Percentiles rank a stretch among this genome's conserved stretches.
phyloP scores from a whole-genome alignment of 768 basidiomycete species.

The Hebeloma cylindrosporum region DNA sequence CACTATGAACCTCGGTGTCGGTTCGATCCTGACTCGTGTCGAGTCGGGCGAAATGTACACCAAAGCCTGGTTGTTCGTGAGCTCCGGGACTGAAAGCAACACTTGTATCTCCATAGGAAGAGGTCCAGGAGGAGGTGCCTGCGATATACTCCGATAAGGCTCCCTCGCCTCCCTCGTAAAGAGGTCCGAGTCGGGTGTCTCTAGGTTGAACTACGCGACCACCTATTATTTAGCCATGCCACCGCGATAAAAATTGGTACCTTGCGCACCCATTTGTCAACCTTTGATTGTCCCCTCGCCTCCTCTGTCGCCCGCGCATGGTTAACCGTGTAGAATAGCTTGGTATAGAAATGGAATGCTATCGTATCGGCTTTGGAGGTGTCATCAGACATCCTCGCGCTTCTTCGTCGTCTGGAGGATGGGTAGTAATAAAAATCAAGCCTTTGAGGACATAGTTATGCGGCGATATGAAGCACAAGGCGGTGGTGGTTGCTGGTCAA shows the following conservation, averaged over 20 bases:
- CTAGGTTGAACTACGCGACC: slow-evolving; percentile 68
- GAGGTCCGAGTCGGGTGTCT: slow-evolving; percentile 71
- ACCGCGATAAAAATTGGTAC: neutral
- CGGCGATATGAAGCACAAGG: too few species aligned
- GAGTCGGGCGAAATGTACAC: slow-evolving; percentile 62
- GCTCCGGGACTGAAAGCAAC: slow-evolving; percentile 66
- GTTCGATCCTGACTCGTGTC: slow-evolving; percentile 64
- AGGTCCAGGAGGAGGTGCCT: slow-evolving; percentile 31
- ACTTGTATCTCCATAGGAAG: slow-evolving; percentile 69
- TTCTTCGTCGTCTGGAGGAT: neutral
- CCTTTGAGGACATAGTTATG: too few species aligned
- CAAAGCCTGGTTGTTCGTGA: slow-evolving; percentile 68
- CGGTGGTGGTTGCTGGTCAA: too few species aligned
- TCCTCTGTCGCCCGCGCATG: slow-evolving; percentile 68
- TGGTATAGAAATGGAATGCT: slow-evolving; percentile 78
- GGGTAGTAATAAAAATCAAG: too few species aligned
- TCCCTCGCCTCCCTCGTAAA: slow-evolving; percentile 62
- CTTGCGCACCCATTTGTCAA: slow-evolving; percentile 81
- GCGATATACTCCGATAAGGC: slow-evolving; percentile 60
- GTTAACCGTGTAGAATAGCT: slow-evolving; percentile 74
- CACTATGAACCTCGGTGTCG: slow-evolving; percentile 65
- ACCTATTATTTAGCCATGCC: neutral
- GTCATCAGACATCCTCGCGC: slow-evolving; percentile 40
- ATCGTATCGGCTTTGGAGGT: slow-evolving; percentile 80
- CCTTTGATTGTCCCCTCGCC: slow-evolving; percentile 42